A percentile compares a stretch with the other conserved stretches of the same genome.
These are phyloP conservation scores for Daldinia sp. DNA, from an alignment of 2,329 filamentous ascomycete species.

Conservation along the genomic window DNA sequence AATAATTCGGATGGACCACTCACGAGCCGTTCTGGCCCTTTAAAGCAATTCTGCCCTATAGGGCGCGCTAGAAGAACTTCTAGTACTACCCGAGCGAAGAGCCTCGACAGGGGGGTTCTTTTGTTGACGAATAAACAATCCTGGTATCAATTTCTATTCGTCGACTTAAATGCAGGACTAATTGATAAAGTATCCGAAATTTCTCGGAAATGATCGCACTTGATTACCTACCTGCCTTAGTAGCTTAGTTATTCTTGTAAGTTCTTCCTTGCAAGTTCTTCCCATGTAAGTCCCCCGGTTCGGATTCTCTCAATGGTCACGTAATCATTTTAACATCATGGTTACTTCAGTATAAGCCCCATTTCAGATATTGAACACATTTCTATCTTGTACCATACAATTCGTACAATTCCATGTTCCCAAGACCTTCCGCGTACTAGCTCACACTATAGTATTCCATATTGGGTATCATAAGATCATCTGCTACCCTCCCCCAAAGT, in stretches of 20 bases:
- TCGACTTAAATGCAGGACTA: neutral
- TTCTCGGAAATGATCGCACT: conserved; percentile 16
- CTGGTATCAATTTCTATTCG: conserved; percentile 24
- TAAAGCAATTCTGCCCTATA: conserved; percentile 22
- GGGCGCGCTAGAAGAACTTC: conserved; percentile 10
- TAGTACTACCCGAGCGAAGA: conserved; percentile 22
- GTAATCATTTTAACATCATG: conserved; percentile 8
- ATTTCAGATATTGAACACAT: conserved; percentile 22
- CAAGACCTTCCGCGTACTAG: neutral
- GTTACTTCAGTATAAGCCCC: conserved; percentile 2
- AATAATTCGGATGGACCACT: conserved; percentile 11
- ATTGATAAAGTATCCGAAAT: conserved; percentile 8
- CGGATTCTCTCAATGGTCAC: conserved; percentile 9
- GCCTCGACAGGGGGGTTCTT: conserved; percentile 25
- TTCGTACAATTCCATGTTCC: neutral
- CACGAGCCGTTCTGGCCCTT: neutral
- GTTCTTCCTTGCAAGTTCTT: too few relatives aligned
- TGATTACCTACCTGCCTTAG: too few relatives aligned
- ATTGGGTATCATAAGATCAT: conserved; percentile 36
- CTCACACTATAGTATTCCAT: conserved; percentile 5
- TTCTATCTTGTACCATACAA: conserved; percentile 8
- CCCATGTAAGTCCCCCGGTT: neutral
- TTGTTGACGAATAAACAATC: conserved; percentile 8
- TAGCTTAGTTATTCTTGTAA: too few relatives aligned
- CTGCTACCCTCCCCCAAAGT: neutral